Base-by-base conservation (phyloP, 1,284 basidiomycete species). In the Heterobasidion annosum region DNA sequence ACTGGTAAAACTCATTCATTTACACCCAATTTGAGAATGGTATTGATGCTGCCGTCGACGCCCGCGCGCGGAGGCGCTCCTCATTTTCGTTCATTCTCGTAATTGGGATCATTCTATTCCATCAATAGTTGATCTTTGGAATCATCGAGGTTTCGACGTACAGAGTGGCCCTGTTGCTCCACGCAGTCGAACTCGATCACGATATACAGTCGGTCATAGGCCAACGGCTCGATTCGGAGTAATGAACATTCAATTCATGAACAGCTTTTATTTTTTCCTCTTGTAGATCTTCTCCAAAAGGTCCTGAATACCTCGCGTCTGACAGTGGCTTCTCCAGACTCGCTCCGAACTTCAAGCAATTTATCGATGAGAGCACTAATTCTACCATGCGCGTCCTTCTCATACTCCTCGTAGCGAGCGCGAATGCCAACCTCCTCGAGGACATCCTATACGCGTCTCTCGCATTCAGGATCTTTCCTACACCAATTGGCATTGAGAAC, bases 211-310 rank as follows among this genome's bases (percentile, higher is more conserved):
- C 25, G 4, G 25, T 25, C 25, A 25, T 25, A 25, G 25, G 25
- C 25, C 25, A 25, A 25, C 25, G 5, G 5, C 25, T 25, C 25
- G 25, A 25, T 25, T 25, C 25, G 25, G 25, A 25, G 25, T 25
- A 25, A 25, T 4, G 25, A 3, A 4, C 25, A 25, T 25, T 25
- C 4, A 25, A 13, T 43, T 48, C 4, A 48, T 48, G 46, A 48
- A 48, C n/a, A 51, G 25, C 25, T 25, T 15, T 52, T 61, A 93
- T 77, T 92, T 93, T 64, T 78, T 81, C 63, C 91, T 76, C 77
- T 89, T 89, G 75, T 95, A 93, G 53, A 96, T 93, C 77, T 96
- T 97, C 48, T 80, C 77, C 65, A 98, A 74, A 97, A 97, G 64
- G 78, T 82, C 63, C 74, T 78, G 72, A 96, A 95, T 55, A 96